Evolutionary conservation across 345 rosid genomes (phyloP).

Genomic region (Cochlearia excelsa): DNA sequence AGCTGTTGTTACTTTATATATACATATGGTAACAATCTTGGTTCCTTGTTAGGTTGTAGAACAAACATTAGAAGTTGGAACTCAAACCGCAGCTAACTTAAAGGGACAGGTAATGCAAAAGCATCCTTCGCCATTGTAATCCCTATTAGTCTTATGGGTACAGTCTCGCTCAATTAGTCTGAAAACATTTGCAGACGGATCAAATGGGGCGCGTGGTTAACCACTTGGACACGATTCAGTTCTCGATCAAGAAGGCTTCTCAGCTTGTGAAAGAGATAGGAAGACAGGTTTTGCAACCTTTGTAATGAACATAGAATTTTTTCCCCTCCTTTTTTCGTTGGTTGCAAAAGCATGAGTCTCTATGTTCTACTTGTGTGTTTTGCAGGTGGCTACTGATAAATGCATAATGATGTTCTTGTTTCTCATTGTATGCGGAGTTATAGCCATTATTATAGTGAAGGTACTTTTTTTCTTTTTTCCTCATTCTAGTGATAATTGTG

Average conservation of each 20-base stretch:
- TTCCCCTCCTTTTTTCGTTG: not conserved
- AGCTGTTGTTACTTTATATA: not conserved
- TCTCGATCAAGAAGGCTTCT: conserved; percentile 96
- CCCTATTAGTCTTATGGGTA: not conserved
- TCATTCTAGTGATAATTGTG: conserved; percentile 12
- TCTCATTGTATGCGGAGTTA: conserved; percentile 88
- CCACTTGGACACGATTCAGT: conserved; percentile 95
- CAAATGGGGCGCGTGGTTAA: conserved; percentile 99
- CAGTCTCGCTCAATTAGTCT: not conserved
- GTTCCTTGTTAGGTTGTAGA: conserved; percentile 64
- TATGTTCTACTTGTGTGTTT: conserved; percentile 1
- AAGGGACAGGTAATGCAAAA: conserved; percentile 75
- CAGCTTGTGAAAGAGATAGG: conserved; percentile 98
- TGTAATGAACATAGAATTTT: not conserved
- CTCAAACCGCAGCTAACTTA: conserved; percentile 80
- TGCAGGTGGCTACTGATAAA: conserved; percentile 94
- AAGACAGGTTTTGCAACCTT: conserved; percentile 65
- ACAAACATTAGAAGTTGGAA: conserved; percentile 98
- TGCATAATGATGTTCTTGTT: conserved; percentile 91
- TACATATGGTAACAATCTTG: conserved; percentile 21
- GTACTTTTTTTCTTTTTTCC: conserved; percentile 38
- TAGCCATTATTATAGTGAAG: conserved; percentile 95
- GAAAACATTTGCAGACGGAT: conserved; percentile 63
- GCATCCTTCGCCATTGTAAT: not conserved
- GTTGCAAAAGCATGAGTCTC: conserved; percentile 13